Evolutionary conservation across 1,284 basidiomycete genomes (phyloP).

Genomic region (Ustilago crameri): DNA sequence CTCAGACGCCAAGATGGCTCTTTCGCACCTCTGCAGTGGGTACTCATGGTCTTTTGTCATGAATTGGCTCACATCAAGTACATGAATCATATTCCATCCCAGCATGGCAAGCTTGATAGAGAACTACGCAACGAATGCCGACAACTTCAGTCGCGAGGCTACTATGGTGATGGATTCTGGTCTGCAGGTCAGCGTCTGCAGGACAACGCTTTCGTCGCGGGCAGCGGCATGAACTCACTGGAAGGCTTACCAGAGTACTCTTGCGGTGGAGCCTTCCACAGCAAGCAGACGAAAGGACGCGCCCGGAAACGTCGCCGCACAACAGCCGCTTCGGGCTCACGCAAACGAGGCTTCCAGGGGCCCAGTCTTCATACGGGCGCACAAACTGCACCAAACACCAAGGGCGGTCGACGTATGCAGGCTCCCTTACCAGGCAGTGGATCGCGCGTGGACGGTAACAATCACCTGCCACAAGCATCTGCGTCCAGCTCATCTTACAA

Average conservation of each 20-base stretch:
- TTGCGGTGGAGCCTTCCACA: slow-evolving; percentile 52
- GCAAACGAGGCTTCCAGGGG: slow-evolving; percentile 37
- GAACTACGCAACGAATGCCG: slow-evolving; percentile 42
- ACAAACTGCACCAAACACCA: slow-evolving; percentile 52
- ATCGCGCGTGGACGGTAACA: slow-evolving; percentile 49
- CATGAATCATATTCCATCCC: slow-evolving; percentile 59
- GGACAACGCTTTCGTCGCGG: slow-evolving; percentile 42
- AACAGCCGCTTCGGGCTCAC: slow-evolving; percentile 3
- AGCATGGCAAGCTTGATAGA: slow-evolving; percentile 53
- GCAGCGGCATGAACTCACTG: slow-evolving; percentile 33
- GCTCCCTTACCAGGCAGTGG: slow-evolving; percentile 37
- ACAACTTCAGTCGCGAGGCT: slow-evolving; percentile 50
- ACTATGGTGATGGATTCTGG: slow-evolving; percentile 61
- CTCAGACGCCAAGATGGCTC: slow-evolving; percentile 44
- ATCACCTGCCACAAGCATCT: slow-evolving; percentile 45
- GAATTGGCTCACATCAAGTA: slow-evolving; percentile 59
- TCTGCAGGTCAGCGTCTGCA: slow-evolving; percentile 49
- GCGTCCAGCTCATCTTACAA: slow-evolving; percentile 38
- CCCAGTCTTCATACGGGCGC: slow-evolving; percentile 57
- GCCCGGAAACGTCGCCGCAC: slow-evolving; percentile 23
- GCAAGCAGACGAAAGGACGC: slow-evolving; percentile 29
- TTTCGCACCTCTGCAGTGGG: slow-evolving; percentile 52
- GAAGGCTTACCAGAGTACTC: slow-evolving; percentile 51
- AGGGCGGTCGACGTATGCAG: slow-evolving; percentile 33
- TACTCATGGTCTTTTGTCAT: slow-evolving; percentile 57